These are phyloP conservation scores for Fraxinus anomala DNA, from an alignment of 257 asterid genomes.

Conservation along the genomic window DNA sequence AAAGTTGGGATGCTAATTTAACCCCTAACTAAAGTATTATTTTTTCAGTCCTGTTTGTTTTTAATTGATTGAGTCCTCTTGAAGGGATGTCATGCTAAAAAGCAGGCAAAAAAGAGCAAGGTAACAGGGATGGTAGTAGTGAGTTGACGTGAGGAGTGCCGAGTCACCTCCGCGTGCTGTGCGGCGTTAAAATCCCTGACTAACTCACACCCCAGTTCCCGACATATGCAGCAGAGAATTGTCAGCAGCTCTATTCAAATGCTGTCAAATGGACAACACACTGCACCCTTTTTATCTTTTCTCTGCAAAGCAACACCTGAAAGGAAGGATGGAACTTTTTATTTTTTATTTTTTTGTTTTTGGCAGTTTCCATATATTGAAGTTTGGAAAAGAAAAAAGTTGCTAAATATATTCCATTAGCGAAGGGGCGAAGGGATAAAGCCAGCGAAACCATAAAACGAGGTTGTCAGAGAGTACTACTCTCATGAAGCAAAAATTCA, in stretches of 20 bases:
- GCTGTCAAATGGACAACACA: slow-evolving; percentile 37
- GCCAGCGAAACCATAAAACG: too few species aligned
- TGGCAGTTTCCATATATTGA: slow-evolving; percentile 25
- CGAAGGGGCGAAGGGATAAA: too few species aligned
- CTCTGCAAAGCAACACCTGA: background rate
- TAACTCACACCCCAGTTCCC: slow-evolving; percentile 25
- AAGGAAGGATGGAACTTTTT: background rate
- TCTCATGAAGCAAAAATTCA: too few species aligned
- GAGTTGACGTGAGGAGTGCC: slow-evolving; percentile 7
- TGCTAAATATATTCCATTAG: background rate
- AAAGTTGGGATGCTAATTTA: too few species aligned
- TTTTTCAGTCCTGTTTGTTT: too few species aligned
- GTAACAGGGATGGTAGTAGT: background rate
- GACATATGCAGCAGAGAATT: slow-evolving; percentile 29
- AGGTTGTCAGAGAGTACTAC: too few species aligned
- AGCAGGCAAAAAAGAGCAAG: background rate
- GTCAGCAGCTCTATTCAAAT: background rate
- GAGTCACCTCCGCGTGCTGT: slow-evolving; percentile 43
- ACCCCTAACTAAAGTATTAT: too few species aligned
- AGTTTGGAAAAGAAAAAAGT: slow-evolving; percentile 26
- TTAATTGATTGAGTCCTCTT: too few species aligned
- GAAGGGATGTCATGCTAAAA: too few species aligned
- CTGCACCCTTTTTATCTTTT: background rate
- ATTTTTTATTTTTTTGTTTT: background rate
- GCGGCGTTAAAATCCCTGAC: slow-evolving; percentile 43